Evolutionary conservation across 805 yeast genomes (phyloP).

Genomic region (Blastobotrys chiropterorum): DNA sequence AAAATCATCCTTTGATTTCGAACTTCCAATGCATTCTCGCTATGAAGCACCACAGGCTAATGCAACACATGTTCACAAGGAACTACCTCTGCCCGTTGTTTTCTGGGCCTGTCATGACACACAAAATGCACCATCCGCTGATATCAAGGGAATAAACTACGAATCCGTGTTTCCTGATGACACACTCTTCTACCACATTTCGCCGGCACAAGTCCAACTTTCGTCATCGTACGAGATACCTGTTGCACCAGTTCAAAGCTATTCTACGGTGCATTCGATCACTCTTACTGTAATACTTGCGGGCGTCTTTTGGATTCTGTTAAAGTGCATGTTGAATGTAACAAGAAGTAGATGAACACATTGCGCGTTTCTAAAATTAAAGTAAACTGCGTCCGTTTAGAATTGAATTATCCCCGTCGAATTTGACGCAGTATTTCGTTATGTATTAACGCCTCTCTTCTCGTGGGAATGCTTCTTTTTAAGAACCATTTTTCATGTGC

Average conservation of each 20-base stretch:
- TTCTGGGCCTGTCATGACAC: slow-evolving; percentile 47
- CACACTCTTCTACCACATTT: slow-evolving; percentile 38
- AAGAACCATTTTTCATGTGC: too few relatives aligned
- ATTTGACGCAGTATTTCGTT: too few relatives aligned
- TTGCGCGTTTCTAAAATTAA: too few relatives aligned
- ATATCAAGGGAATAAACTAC: slow-evolving; percentile 36
- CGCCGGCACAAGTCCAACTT: slow-evolving; percentile 19
- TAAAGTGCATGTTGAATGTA: slow-evolving; percentile 11
- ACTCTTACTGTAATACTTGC: slow-evolving; percentile 34
- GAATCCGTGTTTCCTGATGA: slow-evolving; percentile 43
- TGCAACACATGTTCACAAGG: slow-evolving; percentile 12
- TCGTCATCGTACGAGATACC: slow-evolving; percentile 37
- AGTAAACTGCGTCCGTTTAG: too few relatives aligned
- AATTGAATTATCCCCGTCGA: too few relatives aligned
- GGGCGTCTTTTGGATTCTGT: slow-evolving; percentile 33
- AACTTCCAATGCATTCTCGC: slow-evolving; percentile 46
- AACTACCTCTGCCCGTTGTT: slow-evolving; percentile 36
- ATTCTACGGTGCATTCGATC: slow-evolving; percentile 28
- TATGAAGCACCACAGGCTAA: slow-evolving; percentile 38
- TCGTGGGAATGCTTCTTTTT: too few relatives aligned
- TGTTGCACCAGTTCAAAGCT: slow-evolving; percentile 32
- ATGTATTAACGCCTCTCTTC: background rate
- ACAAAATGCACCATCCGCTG: slow-evolving; percentile 35
- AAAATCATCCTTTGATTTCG: slow-evolving; percentile 25
- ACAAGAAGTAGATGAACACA: background rate